Conservation (phyloP, 495 filamentous ascomycete species). For the Amorphotheca resinae region DNA sequence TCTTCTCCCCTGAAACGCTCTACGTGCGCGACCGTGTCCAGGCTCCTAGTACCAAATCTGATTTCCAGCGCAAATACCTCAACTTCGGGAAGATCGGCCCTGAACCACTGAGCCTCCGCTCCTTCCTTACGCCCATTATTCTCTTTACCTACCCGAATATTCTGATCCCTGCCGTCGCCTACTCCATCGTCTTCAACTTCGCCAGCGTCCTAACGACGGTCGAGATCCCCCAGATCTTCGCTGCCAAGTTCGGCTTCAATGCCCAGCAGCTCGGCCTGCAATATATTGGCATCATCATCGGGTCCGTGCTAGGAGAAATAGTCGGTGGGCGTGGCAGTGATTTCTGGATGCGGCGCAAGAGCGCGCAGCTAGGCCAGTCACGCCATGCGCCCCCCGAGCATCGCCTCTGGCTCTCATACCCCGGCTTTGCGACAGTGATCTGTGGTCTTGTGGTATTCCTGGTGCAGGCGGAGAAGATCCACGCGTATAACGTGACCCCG, state of each 20-base stretch:
- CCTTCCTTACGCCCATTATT: conserved; percentile 23
- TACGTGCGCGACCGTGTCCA: conserved; percentile 24
- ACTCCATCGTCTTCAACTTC: conserved; percentile 41
- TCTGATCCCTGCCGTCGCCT: conserved; percentile 35
- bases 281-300: conserved; percentile 39
- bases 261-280: conserved; percentile 41
- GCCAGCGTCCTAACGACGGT: conserved; percentile 34
- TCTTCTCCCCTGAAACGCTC: conserved; percentile 43
- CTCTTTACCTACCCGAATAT: conserved; percentile 24
- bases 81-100: conserved; percentile 36
- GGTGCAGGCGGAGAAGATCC: conserved; percentile 28
- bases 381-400: conserved; percentile 26
- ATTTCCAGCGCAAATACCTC: conserved; percentile 29
- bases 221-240: conserved; percentile 39
- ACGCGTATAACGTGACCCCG: conserved; percentile 33
- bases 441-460: conserved; percentile 37
- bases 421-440: conserved; percentile 33
- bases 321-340: conserved; percentile 36
- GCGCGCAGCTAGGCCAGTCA: conserved; percentile 18
- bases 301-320: conserved; percentile 41
- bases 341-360: conserved; percentile 32
- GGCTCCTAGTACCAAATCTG: conserved; percentile 14
- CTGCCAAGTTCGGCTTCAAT: conserved; percentile 38
- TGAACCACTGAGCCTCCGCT: conserved; percentile 29
- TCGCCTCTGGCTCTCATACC: conserved; percentile 39